phyloP scores from a whole-genome alignment of 2,329 filamentous ascomycete genomes.

The Metarhizium rileyi region DNA sequence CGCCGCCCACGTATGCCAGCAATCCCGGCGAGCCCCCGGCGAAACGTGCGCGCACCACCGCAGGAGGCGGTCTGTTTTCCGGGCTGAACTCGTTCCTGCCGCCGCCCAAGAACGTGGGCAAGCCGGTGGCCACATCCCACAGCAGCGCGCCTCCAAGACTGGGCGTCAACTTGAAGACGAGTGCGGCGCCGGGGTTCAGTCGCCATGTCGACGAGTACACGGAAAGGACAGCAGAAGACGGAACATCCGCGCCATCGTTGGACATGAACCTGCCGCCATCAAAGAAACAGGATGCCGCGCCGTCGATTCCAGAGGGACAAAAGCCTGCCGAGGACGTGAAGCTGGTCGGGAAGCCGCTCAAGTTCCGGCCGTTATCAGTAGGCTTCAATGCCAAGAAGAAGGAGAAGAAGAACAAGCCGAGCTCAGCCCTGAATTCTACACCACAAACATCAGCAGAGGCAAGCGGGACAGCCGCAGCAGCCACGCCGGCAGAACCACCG shows the following conservation, averaged over 20 bases:
- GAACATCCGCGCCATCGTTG: slow-evolving; percentile 11
- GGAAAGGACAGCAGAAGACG: slow-evolving; percentile 3
- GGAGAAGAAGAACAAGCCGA: slow-evolving; percentile 31
- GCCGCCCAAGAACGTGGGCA: slow-evolving; percentile 58
- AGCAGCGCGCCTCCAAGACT: slow-evolving; percentile 22
- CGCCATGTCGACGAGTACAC: slow-evolving; percentile 34
- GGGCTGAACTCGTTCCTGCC: slow-evolving; percentile 84
- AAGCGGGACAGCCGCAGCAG: slow-evolving; percentile 8
- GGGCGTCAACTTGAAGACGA: slow-evolving; percentile 66
- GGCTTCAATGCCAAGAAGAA: slow-evolving; percentile 65
- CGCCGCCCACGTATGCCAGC: slow-evolving; percentile 33
- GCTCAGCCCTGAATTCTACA: slow-evolving; percentile 5
- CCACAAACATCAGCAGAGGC: slow-evolving; percentile 5
- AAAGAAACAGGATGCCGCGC: slow-evolving; percentile 30
- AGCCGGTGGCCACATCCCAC: slow-evolving; percentile 15
- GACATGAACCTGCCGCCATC: slow-evolving; percentile 29
- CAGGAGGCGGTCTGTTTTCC: slow-evolving; percentile 53
- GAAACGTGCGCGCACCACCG: slow-evolving; percentile 58
- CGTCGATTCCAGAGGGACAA: slow-evolving; percentile 44
- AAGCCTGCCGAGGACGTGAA: slow-evolving; percentile 56
- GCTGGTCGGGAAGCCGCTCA: slow-evolving; percentile 66
- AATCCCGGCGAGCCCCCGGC: slow-evolving; percentile 40
- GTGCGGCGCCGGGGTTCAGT: slow-evolving; percentile 71
- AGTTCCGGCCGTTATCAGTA: slow-evolving; percentile 86
- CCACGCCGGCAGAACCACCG: slow-evolving; percentile 14